These are phyloP conservation scores for Rhizophlyctis rosea DNA, from an alignment of 192 early-diverging fungal genomes.

Conservation along the genomic window DNA sequence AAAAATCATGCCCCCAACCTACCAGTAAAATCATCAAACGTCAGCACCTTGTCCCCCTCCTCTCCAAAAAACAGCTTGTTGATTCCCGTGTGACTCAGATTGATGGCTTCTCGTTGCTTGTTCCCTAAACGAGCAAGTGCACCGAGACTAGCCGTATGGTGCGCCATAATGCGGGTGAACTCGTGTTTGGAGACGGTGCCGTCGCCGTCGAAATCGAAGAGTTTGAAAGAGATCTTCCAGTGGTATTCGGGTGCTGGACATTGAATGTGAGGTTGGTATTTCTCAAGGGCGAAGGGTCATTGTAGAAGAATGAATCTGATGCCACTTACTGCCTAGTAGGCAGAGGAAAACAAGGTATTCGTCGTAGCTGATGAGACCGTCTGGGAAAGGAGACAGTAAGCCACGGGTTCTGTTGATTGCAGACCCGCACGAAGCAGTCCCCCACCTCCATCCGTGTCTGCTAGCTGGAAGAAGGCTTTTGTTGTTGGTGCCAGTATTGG, in stretches of 20 bases:
- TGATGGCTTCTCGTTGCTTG: conserved; percentile 1
- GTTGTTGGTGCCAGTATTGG: conserved; percentile 27
- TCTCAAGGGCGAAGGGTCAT: background rate
- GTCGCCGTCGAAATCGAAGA: conserved; percentile 40
- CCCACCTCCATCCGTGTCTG: conserved; percentile 34
- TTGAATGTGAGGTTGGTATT: no score
- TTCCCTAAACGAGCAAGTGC: conserved; percentile 15
- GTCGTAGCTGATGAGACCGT: conserved; percentile 35
- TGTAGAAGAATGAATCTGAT: background rate
- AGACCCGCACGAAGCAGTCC: background rate
- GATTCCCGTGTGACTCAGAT: conserved; percentile 22
- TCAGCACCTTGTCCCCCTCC: conserved; percentile 27
- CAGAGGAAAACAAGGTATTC: conserved; percentile 43
- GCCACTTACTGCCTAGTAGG: conserved; percentile 19
- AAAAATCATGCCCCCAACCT: no score
- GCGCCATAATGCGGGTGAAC: conserved; percentile 35
- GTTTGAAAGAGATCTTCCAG: conserved; percentile 34
- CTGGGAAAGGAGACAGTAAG: conserved; percentile 9
- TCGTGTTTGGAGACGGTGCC: conserved; percentile 36
- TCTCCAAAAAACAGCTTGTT: conserved; percentile 36
- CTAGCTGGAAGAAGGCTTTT: conserved; percentile 34
- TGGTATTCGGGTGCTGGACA: conserved; percentile 26
- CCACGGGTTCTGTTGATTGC: conserved; percentile 7
- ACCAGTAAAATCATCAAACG: conserved; percentile 34
- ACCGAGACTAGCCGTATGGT: conserved; percentile 16